Evolutionary conservation across 2,329 filamentous ascomycete species (phyloP).

Genomic region (Penicillium sp.): DNA sequence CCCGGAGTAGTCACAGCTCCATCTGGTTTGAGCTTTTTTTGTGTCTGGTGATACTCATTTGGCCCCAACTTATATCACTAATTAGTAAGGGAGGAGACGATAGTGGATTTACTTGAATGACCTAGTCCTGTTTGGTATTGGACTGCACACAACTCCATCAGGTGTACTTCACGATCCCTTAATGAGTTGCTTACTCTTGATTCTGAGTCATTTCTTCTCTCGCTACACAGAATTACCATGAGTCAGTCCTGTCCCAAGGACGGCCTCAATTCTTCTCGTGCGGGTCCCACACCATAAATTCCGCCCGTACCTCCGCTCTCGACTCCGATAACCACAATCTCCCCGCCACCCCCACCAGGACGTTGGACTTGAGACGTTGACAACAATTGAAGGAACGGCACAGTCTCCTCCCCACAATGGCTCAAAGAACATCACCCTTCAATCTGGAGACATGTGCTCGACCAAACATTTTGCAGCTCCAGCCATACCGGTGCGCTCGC

Average conservation of each 20-base stretch:
- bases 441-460: conserved; percentile 68
- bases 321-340: conserved; percentile 8
- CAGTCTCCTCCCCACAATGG: conserved; percentile 25
- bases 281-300: not conserved
- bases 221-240: not conserved
- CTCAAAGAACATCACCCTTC: conserved; percentile 51
- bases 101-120: no score
- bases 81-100: no score
- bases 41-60: no score
- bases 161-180: no score
- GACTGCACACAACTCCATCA: no score
- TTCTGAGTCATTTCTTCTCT: conserved; percentile 1
- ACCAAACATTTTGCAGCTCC: conserved; percentile 67
- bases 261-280: no score
- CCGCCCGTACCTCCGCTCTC: conserved; percentile 5
- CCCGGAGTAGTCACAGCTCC: no score
- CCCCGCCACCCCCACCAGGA: conserved; percentile 18
- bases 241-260: not conserved
- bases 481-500: conserved; percentile 75
- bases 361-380: conserved; percentile 9
- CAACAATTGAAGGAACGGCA: not conserved
- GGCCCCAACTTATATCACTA: no score
- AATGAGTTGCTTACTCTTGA: no score
- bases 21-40: no score
- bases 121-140: no score